These are phyloP conservation scores for Neurospora sp. DNA, from an alignment of 495 filamentous ascomycete genomes.

Conservation along the genomic window DNA sequence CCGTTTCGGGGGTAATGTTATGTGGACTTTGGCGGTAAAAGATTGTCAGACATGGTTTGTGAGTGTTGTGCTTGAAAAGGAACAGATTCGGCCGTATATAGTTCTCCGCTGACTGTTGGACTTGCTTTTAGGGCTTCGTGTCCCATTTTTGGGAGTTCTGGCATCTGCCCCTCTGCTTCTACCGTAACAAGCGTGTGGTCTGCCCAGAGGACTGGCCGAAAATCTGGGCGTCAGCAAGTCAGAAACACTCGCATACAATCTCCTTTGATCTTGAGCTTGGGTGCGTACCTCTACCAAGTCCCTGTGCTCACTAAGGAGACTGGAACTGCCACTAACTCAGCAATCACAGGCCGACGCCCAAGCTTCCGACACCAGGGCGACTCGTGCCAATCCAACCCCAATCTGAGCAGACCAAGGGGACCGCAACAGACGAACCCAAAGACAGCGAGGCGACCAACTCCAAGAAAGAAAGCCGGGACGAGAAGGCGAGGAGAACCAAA, in stretches of 20 bases:
- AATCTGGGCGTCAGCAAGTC: conserved; percentile 7
- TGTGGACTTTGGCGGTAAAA: conserved; percentile 15
- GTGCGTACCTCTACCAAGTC: background rate
- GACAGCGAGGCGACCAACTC: background rate
- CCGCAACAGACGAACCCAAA: background rate
- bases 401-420: background rate
- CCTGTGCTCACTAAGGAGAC: background rate
- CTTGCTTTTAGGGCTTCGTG: conserved; percentile 13
- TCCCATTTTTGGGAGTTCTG: conserved; percentile 29
- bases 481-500: background rate
- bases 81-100: too few relatives aligned
- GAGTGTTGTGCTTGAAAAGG: conserved; percentile 1
- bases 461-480: background rate
- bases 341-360: background rate
- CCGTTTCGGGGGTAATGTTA: background rate
- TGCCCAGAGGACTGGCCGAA: conserved; percentile 19
- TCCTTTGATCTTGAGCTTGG: background rate
- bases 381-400: background rate
- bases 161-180: conserved; percentile 17
- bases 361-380: background rate
- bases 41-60: conserved; percentile 31
- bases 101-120: background rate
- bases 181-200: conserved; percentile 10
- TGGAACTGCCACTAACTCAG: background rate
- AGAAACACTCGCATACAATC: background rate